Base-by-base conservation (phyloP, 768 basidiomycete genomes). In the Tremella fuciformis region DNA sequence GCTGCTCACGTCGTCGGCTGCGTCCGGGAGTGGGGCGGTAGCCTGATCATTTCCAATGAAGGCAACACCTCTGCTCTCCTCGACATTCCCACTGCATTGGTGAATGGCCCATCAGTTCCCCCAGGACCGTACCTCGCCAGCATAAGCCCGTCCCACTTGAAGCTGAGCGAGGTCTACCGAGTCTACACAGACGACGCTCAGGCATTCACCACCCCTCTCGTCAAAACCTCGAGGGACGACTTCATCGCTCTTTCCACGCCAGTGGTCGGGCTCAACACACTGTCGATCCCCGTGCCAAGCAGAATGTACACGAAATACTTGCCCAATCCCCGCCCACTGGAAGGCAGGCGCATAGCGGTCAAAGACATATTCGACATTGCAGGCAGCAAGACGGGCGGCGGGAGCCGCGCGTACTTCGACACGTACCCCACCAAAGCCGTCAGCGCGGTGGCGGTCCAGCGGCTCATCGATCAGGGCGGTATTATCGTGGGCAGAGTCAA, bases 401-500 rank as follows among this genome's bases (percentile, higher is more conserved):
- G 80, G 2, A 79, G 74, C 61, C 71, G 79, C 25, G 79, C 79
- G 1, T 79, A 67, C 57, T 70, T 52, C 41, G 61, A 71, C 25
- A 76, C 79, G 9, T 78, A 81, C 48, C 76, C 79, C 2, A 64
- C 71, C 3, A 77, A 79, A 26, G 66, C 71, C 21, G 54, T 50
- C 29, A 79, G 76, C 8, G 81, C 82, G n/a, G 76, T 80, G 4
- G 79, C 82, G 0, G 70, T 84, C 25, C 79, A 82, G 63, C 77
- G 75, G 13, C 78, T 84, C 13, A 65, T 84, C 37, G 77, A 79
- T 56, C 50, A 65, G 64, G 83, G 83, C 25, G 82, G 82, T 15
- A 71, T 80, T 16, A 74, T 83, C 62, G 78, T 84, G 3, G 83
- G 82, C 40, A 83, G 83, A 66, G 80, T 81, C 7, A 82, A 81